Base-by-base conservation (phyloP, 1,284 basidiomycete species). In the Pterula multifida region DNA sequence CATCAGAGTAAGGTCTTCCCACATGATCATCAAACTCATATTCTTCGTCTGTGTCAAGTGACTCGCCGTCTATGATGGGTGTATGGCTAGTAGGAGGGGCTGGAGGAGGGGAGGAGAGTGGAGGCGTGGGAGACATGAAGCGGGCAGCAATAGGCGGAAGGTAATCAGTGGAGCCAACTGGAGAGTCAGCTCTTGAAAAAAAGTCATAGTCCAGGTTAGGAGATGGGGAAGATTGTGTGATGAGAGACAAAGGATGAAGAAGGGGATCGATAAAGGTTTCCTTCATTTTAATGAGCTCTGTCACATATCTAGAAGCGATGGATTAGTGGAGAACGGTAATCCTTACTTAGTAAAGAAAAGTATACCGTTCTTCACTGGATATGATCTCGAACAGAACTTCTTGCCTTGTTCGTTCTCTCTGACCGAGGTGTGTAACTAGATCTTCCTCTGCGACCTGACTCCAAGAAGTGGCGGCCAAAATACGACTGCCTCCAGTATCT, bases 371-470 rank as follows among this genome's bases (percentile, higher is more conserved):
- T 67, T 98, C 95, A 58, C 90, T 93, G 36, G 90, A 88, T 45
- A 98, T 94, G 57, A 98, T 98, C 69, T 98, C 95, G 77, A 93
- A 97, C 26, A 98, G 67, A 2, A 98, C 95, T 69, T 98, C 95
- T 64, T 98, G 95, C 48, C 95, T 76, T 25, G 92, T 97, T 49
- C 95, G 79, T 64, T 98, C 95, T 52, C 93, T 78, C 21, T 90
- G 84, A 19, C 92, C 90, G 19, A 98, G 72, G 61, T 98, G 95
- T 39, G 84, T 83, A 4, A 98, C 91, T 26, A 98, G 78, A 63
- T 98, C 95, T 52, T 91, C 89, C 62, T 96, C 90, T 4, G 93
- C 92, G 60, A 89, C 88, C 64, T 97, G 90, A 60, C 89, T 93
- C 95, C 95, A 98, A 35, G 90, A 95, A 51, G 83, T 73, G 0